Evolutionary conservation across 305 asterid species (phyloP), one percentile per base, ranked within the genome.

Genomic region (Rubia occidens): DNA sequence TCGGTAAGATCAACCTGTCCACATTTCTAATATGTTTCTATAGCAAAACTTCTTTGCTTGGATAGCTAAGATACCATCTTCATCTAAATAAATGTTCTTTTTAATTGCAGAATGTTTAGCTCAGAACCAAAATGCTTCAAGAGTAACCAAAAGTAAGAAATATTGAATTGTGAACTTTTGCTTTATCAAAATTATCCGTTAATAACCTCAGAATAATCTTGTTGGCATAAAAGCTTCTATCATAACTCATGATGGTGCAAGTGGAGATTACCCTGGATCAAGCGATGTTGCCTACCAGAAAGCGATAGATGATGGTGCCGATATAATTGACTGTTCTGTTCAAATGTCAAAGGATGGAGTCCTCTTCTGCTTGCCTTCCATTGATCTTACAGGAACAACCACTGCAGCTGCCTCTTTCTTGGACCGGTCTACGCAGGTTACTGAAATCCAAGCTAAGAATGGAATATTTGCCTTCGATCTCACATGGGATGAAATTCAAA

Each of bases 191-290:
- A 13, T 29, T 20, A 7, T 4, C 5, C 37, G 55, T 20, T 37
- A 49, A 14, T 49, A 8, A 20, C 9, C 39, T 65, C 6, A 8
- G 45, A 65, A 10, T 45, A n/a, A 43, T 47, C 14, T 71, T 17
- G 44, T 18, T 47, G 75, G 58, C 64, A 29, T 55, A 35, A 56
- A 67, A 91, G 98, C 81, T 75, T 79, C 84, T 72, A 77, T 95
- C 83, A 91, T 91, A 84, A 83, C 99, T 43, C 89, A 91, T 70
- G 87, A 89, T 21, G 99, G 99, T 74, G 97, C 96, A 8, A 91
- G 96, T 69, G 97, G 96, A 45, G 99, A 91, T 73, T 87, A 64
- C 77, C 95, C 99, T 0, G 97, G 96, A 29, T 77, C 91, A 17
- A 81, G 85, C 49, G 96, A 94, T 86, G 86, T 91, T 40, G 99